phyloP scores from a whole-genome alignment of 768 basidiomycete species.

The Hydnum rufescens region DNA sequence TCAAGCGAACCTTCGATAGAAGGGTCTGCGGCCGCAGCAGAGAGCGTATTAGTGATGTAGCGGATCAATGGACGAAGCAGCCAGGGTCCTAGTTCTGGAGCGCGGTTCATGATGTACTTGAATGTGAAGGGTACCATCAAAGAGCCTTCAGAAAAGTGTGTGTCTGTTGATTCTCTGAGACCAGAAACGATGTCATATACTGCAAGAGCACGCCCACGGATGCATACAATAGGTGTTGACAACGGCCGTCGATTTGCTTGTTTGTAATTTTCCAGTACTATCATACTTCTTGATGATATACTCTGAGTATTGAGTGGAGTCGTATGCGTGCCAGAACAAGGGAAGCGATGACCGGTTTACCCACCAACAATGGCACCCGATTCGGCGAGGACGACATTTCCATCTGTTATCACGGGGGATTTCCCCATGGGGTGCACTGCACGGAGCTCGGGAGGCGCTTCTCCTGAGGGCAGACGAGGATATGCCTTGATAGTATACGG shows the following conservation, averaged over 20 bases:
- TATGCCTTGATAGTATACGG: slow-evolving; percentile 28
- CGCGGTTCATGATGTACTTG: slow-evolving; percentile 10
- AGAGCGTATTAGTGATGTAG: slow-evolving; percentile 7
- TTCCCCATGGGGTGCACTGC: slow-evolving; percentile 28
- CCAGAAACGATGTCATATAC: neutral
- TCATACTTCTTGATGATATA: slow-evolving; percentile 27
- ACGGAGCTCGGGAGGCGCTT: slow-evolving; percentile 22
- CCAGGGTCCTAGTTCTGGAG: slow-evolving; percentile 9
- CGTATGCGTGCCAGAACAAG: neutral
- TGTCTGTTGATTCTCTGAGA: too few species aligned
- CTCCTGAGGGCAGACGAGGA: slow-evolving; percentile 15
- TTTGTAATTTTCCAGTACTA: slow-evolving; percentile 10
- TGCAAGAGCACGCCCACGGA: neutral
- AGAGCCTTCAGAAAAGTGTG: slow-evolving; percentile 14
- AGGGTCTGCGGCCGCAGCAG: neutral
- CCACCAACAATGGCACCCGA: slow-evolving; percentile 27
- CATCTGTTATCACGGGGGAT: slow-evolving; percentile 29
- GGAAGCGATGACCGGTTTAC: slow-evolving; percentile 3
- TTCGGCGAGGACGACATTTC: slow-evolving; percentile 24
- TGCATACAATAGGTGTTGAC: slow-evolving; percentile 11
- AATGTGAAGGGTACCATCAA: slow-evolving; percentile 12
- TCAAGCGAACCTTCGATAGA: neutral
- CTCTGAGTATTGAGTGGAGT: slow-evolving; percentile 14
- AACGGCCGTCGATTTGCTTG: slow-evolving; percentile 7
- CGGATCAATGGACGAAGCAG: slow-evolving; percentile 6